phyloP scores from a whole-genome alignment of 2,329 filamentous ascomycete species.

The Parasarocladium wereldwijsianum region DNA sequence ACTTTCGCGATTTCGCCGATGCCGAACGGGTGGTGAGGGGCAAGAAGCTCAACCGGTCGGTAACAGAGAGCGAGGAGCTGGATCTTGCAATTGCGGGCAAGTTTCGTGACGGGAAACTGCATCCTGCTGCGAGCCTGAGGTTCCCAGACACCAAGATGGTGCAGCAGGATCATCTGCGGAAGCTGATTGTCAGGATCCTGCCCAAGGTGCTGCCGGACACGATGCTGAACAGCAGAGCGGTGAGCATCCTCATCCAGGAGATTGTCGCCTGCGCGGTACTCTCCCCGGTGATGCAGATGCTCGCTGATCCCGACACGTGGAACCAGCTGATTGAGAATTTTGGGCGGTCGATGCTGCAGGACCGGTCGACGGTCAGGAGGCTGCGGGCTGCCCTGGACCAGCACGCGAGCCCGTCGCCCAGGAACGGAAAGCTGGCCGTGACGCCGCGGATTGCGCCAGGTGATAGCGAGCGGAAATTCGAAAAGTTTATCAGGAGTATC shows the following conservation, averaged over 20 bases:
- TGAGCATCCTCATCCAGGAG: conserved; percentile 70
- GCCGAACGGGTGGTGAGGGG: conserved; percentile 80
- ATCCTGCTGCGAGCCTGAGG: conserved; percentile 69
- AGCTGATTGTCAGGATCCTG: conserved; percentile 56
- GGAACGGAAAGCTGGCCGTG: conserved; percentile 44
- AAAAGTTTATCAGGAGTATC: conserved; percentile 83
- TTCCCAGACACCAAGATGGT: conserved; percentile 72
- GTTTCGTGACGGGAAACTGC: conserved; percentile 77
- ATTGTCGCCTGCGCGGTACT: conserved; percentile 88
- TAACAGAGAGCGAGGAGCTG: conserved; percentile 93
- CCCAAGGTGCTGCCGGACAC: conserved; percentile 59
- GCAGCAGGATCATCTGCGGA: conserved; percentile 79
- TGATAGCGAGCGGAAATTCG: conserved; percentile 85
- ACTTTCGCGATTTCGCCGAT: conserved; percentile 81
- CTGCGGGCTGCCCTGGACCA: conserved; percentile 85
- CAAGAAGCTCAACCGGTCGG: conserved; percentile 70
- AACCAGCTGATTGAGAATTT: conserved; percentile 90
- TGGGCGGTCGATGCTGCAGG: conserved; percentile 76
- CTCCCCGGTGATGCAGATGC: conserved; percentile 60
- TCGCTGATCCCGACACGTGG: conserved; percentile 92
- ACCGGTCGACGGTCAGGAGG: conserved; percentile 86
- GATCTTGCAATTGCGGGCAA: conserved; percentile 92
- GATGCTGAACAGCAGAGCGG: conserved; percentile 65
- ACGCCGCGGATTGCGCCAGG: conserved; percentile 69
- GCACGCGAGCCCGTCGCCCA: conserved; percentile 73